Conservation (phyloP, 805 yeast species). For the Hyphopichia homilentoma region DNA sequence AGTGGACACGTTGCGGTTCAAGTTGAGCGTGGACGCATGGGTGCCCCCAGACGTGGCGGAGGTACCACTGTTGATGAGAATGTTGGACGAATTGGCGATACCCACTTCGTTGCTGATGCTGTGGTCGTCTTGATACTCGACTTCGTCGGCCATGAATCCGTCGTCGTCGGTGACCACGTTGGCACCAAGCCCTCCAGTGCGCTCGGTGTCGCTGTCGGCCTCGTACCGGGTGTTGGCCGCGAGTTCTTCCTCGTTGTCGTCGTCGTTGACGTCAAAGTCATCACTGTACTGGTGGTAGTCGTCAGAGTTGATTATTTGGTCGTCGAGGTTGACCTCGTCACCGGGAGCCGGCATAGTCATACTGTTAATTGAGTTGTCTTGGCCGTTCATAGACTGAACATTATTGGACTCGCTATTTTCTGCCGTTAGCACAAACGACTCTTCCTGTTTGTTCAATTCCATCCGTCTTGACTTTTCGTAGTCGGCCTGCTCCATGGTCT, state of each 20-base stretch:
- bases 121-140: slow-evolving; percentile 42
- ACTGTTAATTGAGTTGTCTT: too few species aligned
- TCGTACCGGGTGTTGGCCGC: slow-evolving; percentile 4
- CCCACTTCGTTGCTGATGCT: slow-evolving; percentile 13
- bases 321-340: slow-evolving; percentile 41
- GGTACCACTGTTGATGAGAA: slow-evolving; percentile 15
- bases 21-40: slow-evolving; percentile 8
- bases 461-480: slow-evolving; percentile 14
- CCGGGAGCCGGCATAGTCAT: too few species aligned
- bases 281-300: slow-evolving; percentile 10
- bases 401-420: slow-evolving; percentile 16
- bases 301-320: slow-evolving; percentile 41
- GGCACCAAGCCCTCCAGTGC: slow-evolving; percentile 9
- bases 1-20: slow-evolving; percentile 17
- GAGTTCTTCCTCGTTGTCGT: slow-evolving; percentile 14
- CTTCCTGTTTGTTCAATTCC: slow-evolving; percentile 11
- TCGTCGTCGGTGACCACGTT: slow-evolving; percentile 23
- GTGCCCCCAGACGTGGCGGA: slow-evolving; percentile 9
- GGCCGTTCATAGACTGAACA: not conserved
- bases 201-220: slow-evolving; percentile 6
- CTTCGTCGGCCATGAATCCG: slow-evolving; percentile 47
- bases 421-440: slow-evolving; percentile 16
- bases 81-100: slow-evolving; percentile 5
- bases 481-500: slow-evolving; percentile 39
- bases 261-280: slow-evolving; percentile 26